A percentile compares a stretch with the other conserved stretches of the same genome.
These are phyloP conservation scores for Stephania japonica DNA, from an alignment of 164 flowering plant species.

Conservation along the genomic window DNA sequence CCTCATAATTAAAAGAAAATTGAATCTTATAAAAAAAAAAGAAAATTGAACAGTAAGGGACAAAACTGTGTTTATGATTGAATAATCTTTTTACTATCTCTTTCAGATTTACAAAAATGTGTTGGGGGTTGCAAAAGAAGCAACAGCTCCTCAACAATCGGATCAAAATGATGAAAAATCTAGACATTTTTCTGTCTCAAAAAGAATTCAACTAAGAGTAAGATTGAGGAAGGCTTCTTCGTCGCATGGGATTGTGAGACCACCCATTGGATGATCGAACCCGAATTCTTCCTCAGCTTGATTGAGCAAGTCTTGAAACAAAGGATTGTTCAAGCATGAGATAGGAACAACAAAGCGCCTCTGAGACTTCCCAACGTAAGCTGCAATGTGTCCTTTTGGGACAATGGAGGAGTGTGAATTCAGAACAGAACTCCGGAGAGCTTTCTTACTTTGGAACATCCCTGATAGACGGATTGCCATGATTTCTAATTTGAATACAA, in stretches of 20 bases:
- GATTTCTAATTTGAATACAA: background rate
- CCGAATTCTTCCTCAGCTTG: background rate
- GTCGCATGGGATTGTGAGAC: background rate
- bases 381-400: background rate
- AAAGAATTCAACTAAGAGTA: background rate
- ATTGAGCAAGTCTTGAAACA: background rate
- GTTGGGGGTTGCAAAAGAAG: background rate
- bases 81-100: conserved; percentile 4
- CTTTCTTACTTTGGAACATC: background rate
- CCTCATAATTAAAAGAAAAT: background rate
- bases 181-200: background rate
- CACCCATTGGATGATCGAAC: background rate
- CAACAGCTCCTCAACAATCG: background rate
- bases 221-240: background rate
- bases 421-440: background rate
- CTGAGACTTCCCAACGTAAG: background rate
- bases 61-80: background rate
- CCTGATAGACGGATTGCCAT: background rate
- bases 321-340: background rate
- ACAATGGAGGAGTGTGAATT: background rate
- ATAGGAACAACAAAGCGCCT: background rate
- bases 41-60: background rate
- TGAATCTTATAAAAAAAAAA: background rate
- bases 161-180: background rate
- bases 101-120: background rate